Percentiles rank a stretch among this genome's conserved stretches.
Evolutionary conservation across 1,284 basidiomycete genomes (phyloP).

Genomic region (Malassezia sp.): DNA sequence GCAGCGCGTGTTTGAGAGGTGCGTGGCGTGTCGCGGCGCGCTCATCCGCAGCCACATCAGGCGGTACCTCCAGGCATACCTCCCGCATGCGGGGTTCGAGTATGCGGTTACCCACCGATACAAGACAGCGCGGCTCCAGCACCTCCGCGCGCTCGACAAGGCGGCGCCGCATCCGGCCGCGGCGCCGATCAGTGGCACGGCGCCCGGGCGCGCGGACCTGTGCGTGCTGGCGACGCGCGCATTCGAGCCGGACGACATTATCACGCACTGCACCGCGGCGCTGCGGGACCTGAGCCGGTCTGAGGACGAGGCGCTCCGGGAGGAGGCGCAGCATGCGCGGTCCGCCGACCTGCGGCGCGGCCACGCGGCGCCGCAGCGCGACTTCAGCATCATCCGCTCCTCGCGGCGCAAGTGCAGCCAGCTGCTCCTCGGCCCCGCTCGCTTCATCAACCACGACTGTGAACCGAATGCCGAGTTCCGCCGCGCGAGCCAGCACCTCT

Average conservation of each 20-base stretch:
- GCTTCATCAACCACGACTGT: slow-evolving; percentile 92
- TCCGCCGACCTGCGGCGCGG: slow-evolving; percentile 50
- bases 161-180: slow-evolving; percentile 5
- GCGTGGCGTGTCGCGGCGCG: not conserved
- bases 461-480: slow-evolving; percentile 78
- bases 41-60: slow-evolving; percentile 23
- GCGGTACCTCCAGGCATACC: slow-evolving; percentile 42
- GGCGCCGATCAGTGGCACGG: slow-evolving; percentile 21
- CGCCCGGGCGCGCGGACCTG: slow-evolving; percentile 67
- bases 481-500: slow-evolving; percentile 73
- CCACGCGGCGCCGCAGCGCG: slow-evolving; percentile 55
- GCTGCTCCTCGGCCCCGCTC: slow-evolving; percentile 77
- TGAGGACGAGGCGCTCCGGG: slow-evolving; percentile 49
- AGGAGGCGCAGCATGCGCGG: slow-evolving; percentile 58
- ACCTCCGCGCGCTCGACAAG: not conserved
- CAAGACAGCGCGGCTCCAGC: slow-evolving; percentile 12
- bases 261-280: slow-evolving; percentile 60
- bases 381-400: slow-evolving; percentile 83
- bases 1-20: slow-evolving; percentile 20
- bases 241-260: slow-evolving; percentile 60
- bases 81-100: slow-evolving; percentile 42
- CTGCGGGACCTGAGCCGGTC: slow-evolving; percentile 44
- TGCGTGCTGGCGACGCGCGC: slow-evolving; percentile 73
- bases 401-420: slow-evolving; percentile 82
- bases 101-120: slow-evolving; percentile 41